Base-by-base conservation (phyloP, 345 rosid genomes). In the Linum lewisii region DNA sequence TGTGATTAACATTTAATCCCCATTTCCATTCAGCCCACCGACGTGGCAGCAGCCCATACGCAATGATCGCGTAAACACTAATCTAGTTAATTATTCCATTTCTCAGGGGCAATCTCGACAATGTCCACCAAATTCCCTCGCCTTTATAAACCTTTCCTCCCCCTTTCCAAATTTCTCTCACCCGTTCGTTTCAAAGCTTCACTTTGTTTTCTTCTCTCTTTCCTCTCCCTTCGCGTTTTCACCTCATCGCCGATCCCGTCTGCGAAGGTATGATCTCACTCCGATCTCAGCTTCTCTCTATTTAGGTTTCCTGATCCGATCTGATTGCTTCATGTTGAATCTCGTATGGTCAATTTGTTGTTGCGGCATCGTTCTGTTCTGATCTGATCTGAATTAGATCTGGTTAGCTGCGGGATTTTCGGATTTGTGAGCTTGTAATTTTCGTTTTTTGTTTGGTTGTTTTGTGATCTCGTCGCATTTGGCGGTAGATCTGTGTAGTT, bases 271-370 rank as follows among this genome's bases (percentile, higher is more conserved):
- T 11, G 45, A 21, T 6, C n/a, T 32, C 38, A 6, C 15, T 58
- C 44, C 45, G 23, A 37, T 3, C 23, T 45, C 54, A 15, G 29
- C n/a, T 24, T 14, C 16, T 45, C 37, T 45, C 18, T 36, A 21
- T 23, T 16, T 34, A 18, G 34, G 3, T 21, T 45, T 14, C 14
- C 2, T 49, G 15, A 19, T 16, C 52, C 62, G 74, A 66, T 72
- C 65, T 66, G 18, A 34, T 7, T 42, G 62, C 60, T 62, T 32
- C 20, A 21, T 15, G 47, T 47, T 15, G 29, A 13, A 8, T 54
- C 19, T 18, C 1, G 20, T 57, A 2, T 7, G 29, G 29, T n/a
- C 37, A 9, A 16, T 23, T 29, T 5, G 10, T 0, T 44, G 42
- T 8, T 44, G 1, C 11, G 49, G 23, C 21, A 24, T 63, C 56